Conservation (phyloP, 2,329 filamentous ascomycete genomes). For the Tolypocladium cylindrosporum region DNA sequence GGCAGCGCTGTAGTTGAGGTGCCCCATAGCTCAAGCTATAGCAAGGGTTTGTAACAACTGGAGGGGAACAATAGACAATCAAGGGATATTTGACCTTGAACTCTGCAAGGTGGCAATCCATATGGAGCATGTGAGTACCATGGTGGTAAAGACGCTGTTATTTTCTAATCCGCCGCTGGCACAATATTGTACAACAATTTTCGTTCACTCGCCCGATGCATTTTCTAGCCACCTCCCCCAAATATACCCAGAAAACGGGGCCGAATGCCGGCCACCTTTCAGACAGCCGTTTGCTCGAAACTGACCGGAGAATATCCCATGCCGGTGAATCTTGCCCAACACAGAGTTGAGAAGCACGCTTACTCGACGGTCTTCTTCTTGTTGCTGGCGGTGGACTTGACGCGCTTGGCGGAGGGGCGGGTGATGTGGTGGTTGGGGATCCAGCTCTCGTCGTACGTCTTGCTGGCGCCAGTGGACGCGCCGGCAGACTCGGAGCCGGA, state of each 20-base stretch:
- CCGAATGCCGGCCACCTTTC: neutral
- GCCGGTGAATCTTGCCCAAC: neutral
- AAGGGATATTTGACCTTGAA: neutral
- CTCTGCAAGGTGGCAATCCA: neutral
- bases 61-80: neutral
- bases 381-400: slow-evolving; percentile 45
- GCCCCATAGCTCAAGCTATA: too few relatives aligned
- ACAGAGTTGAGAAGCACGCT: neutral
- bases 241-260: neutral
- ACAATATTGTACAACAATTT: slow-evolving; percentile 1
- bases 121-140: neutral
- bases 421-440: slow-evolving; percentile 85
- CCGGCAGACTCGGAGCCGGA: slow-evolving; percentile 63
- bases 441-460: slow-evolving; percentile 86
- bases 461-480: slow-evolving; percentile 56
- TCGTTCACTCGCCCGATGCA: neutral
- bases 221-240: neutral
- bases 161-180: neutral
- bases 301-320: neutral
- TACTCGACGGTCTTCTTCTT: slow-evolving; percentile 30
- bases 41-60: too few relatives aligned
- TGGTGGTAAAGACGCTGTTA: neutral
- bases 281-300: neutral
- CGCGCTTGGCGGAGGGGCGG: slow-evolving; percentile 62
- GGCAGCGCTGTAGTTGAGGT: neutral